Conservation (phyloP, 2,329 filamentous ascomycete species). For the Cryphonectria parasitica region DNA sequence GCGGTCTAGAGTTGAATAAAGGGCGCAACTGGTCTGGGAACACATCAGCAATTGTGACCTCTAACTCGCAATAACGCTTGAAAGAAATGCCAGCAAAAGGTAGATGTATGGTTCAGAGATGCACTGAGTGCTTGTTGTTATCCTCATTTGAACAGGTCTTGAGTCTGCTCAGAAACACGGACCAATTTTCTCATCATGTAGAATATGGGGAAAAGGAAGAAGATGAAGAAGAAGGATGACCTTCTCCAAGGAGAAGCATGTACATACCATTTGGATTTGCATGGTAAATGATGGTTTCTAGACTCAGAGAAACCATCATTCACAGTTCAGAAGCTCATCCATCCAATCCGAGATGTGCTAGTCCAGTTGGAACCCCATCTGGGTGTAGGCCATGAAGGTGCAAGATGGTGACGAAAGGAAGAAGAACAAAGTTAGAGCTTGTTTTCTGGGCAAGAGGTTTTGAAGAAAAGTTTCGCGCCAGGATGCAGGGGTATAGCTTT, state of each 20-base stretch:
- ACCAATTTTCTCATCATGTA: slow-evolving; percentile 81
- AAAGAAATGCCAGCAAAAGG: neutral
- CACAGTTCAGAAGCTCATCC: too few relatives aligned
- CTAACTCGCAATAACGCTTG: too few relatives aligned
- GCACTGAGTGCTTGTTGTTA: slow-evolving; percentile 66
- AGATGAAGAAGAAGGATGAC: slow-evolving; percentile 4
- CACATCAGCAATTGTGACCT: neutral
- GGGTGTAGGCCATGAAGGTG: neutral
- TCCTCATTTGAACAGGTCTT: slow-evolving; percentile 79
- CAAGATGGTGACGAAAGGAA: slow-evolving; percentile 3
- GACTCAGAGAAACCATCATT: too few relatives aligned
- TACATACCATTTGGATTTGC: slow-evolving; percentile 2
- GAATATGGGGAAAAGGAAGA: slow-evolving; percentile 20
- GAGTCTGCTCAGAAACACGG: slow-evolving; percentile 85
- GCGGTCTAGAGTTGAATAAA: neutral
- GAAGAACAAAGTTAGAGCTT: slow-evolving; percentile 7
- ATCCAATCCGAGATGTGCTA: neutral
- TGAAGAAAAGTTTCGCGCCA: neutral
- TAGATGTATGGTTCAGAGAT: slow-evolving; percentile 60
- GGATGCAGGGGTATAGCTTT: slow-evolving; percentile 20
- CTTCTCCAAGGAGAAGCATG: neutral
- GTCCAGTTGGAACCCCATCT: neutral
- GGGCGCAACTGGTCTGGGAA: neutral
- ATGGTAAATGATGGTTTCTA: neutral
- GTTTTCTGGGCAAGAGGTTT: slow-evolving; percentile 16